These are phyloP conservation scores for Periconia macrospinosa DNA, from an alignment of 2,329 filamentous ascomycete genomes.

Conservation along the genomic window DNA sequence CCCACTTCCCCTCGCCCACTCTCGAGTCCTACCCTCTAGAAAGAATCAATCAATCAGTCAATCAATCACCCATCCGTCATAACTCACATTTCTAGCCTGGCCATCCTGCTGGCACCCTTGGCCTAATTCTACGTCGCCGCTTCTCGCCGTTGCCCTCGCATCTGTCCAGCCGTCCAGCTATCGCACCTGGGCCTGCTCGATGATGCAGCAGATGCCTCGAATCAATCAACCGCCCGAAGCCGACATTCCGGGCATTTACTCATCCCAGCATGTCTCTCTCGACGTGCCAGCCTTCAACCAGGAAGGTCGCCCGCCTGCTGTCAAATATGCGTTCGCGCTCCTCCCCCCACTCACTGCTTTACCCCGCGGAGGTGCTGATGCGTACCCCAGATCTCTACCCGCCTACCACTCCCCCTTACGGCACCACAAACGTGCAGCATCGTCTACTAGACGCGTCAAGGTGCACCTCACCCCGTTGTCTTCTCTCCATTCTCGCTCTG, in stretches of 20 bases:
- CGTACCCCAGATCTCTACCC: constrained; percentile 54
- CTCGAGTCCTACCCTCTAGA: too few relatives aligned
- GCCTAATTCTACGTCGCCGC: neutral
- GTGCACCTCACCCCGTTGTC: constrained; percentile 36
- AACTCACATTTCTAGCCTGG: neutral
- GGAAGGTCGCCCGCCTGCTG: constrained; percentile 45
- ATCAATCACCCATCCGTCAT: neutral
- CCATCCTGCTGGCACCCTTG: neutral
- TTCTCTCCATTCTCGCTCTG: neutral
- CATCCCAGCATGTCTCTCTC: constrained; percentile 52
- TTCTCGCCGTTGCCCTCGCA: neutral
- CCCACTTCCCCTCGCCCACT: neutral
- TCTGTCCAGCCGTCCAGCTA: neutral
- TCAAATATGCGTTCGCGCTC: constrained; percentile 53
- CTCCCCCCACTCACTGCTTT: constrained; percentile 9
- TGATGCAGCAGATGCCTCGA: constrained; percentile 18
- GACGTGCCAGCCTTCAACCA: constrained; percentile 47
- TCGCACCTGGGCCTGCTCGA: neutral
- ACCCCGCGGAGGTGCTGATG: constrained; percentile 31
- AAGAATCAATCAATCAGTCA: neutral
- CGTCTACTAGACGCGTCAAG: constrained; percentile 65
- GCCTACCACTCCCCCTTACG: constrained; percentile 65
- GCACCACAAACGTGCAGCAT: constrained; percentile 65
- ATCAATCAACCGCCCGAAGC: constrained; percentile 25
- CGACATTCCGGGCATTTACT: constrained; percentile 44